phyloP scores from a whole-genome alignment of 192 early-diverging fungal genomes.

The Diversispora eburnea region DNA sequence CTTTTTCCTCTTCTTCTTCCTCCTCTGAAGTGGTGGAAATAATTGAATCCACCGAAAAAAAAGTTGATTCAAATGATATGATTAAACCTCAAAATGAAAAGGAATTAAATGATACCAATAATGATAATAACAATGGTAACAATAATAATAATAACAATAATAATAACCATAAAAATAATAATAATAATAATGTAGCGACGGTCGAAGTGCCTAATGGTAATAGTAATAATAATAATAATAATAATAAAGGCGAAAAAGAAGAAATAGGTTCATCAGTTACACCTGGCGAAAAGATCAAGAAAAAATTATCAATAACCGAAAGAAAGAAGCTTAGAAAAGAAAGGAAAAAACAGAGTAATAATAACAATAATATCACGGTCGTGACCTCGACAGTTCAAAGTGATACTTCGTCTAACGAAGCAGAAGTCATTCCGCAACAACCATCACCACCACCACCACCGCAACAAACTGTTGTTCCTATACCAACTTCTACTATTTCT shows the following conservation, averaged over 20 bases:
- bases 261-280: neutral
- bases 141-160: too few relatives aligned
- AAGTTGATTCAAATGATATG: neutral
- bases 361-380: neutral
- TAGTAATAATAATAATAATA: neutral
- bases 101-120: neutral
- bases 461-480: neutral
- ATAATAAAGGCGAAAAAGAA: neutral
- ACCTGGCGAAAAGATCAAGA: neutral
- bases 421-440: neutral
- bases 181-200: too few relatives aligned
- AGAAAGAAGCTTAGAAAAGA: conserved; percentile 6
- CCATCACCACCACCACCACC: neutral
- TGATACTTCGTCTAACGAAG: conserved; percentile 1
- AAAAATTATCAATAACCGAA: neutral
- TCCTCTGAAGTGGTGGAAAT: too few relatives aligned
- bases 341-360: neutral
- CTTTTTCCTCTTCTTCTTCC: too few relatives aligned
- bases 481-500: too few relatives aligned
- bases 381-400: neutral
- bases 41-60: neutral
- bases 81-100: neutral
- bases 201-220: too few relatives aligned
- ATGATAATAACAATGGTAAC: neutral
- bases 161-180: too few relatives aligned